Evolutionary conservation across 441 rosid genomes (phyloP).

Genomic region (Erodium moschatum): DNA sequence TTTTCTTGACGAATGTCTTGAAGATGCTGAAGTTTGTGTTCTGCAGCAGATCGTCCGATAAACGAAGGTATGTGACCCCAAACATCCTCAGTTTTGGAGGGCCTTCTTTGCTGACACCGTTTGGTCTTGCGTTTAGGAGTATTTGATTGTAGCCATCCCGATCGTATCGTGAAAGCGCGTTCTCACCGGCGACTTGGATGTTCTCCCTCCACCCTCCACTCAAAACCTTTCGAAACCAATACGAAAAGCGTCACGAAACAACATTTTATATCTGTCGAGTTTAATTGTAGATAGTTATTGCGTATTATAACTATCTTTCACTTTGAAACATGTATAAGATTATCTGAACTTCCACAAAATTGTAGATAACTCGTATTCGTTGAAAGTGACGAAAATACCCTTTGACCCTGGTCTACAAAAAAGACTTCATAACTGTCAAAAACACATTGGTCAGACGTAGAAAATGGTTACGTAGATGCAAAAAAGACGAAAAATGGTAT

Average conservation of each 20-base stretch:
- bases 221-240: constrained; percentile 38
- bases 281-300: too few species aligned
- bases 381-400: too few species aligned
- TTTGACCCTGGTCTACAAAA: too few species aligned
- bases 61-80: constrained; percentile 59
- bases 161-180: constrained; percentile 64
- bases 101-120: constrained; percentile 47
- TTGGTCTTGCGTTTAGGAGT: constrained; percentile 67
- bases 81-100: constrained; percentile 44
- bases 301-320: too few species aligned
- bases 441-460: too few species aligned
- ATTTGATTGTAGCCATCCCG: constrained; percentile 59
- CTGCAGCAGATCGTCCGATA: constrained; percentile 37
- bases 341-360: too few species aligned
- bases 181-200: constrained; percentile 72
- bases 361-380: too few species aligned
- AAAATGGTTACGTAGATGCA: too few species aligned
- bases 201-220: constrained; percentile 62
- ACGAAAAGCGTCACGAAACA: constrained; percentile 6
- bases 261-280: too few species aligned
- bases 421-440: too few species aligned
- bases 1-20: constrained; percentile 60
- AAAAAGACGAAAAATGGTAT: too few species aligned
- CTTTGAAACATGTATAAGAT: too few species aligned
- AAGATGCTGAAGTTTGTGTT: constrained; percentile 42